Evolutionary conservation across 1,284 basidiomycete species (phyloP).

Genomic region (Ustilago esculenta): DNA sequence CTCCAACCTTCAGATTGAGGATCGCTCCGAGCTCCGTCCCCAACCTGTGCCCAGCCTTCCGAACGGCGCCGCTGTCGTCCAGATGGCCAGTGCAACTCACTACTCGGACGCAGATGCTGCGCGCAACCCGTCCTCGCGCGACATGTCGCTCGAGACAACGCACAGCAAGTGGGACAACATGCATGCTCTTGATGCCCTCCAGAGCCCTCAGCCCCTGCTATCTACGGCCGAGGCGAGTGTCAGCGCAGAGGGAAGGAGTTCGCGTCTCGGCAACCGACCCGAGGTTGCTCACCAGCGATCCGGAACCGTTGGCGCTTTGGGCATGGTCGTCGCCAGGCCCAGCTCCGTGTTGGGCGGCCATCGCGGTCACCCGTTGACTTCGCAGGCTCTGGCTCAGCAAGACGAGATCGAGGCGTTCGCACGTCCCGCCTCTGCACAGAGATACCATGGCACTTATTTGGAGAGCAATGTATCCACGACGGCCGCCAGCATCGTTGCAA

Average conservation of each 20-base stretch:
- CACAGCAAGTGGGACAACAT: conserved; percentile 22
- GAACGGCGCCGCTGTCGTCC: background rate
- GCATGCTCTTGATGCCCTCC: conserved; percentile 3
- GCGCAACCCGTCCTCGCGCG: conserved; percentile 5
- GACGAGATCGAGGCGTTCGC: conserved; percentile 22
- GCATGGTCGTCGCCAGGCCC: conserved; percentile 18
- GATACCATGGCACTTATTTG: conserved; percentile 25
- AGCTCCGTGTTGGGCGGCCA: conserved; percentile 22
- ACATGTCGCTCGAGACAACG: conserved; percentile 7
- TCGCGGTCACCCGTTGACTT: conserved; percentile 21
- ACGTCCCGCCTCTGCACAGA: conserved; percentile 38
- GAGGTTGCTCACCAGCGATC: conserved; percentile 27
- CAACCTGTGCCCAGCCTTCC: conserved; percentile 10
- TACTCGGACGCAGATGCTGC: conserved; percentile 1
- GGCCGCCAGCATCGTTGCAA: conserved; percentile 31
- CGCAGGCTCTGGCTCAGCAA: conserved; percentile 34
- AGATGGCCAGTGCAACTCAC: conserved; percentile 1
- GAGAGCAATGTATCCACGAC: conserved; percentile 32
- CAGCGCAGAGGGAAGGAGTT: conserved; percentile 33
- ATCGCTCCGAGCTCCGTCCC: conserved; percentile 38
- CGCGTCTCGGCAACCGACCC: conserved; percentile 32
- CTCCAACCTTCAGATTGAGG: conserved; percentile 44
- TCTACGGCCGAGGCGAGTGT: background rate
- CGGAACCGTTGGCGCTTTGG: conserved; percentile 30
- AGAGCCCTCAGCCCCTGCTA: conserved; percentile 6